Evolutionary conservation across 768 basidiomycete species (phyloP), one percentile per base, ranked within the genome.

Genomic region (Terana coerulea): DNA sequence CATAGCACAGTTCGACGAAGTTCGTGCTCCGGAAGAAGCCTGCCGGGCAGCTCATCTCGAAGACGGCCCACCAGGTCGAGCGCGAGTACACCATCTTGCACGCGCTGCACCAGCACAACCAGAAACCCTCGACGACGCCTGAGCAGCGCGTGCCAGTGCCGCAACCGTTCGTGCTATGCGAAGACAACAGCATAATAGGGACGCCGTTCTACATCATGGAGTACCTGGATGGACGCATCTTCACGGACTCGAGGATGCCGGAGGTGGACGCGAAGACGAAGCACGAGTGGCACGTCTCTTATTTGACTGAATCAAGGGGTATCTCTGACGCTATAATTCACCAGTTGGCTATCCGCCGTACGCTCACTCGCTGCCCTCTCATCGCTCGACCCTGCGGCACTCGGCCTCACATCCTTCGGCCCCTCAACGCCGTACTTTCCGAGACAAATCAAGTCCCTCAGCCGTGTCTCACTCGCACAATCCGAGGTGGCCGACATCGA

Each of bases 141-240:
- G 70, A 73, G 29, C 69, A 75, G 52, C 74, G 72, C 28, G 84
- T 98, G 12, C 95, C 95, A 1, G 83, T 97, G 1, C 95, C 95
- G 1, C 79, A 83, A 59, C 90, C 93, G 0, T 86, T 88, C 53
- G 74, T 83, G 22, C 72, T 98, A 1, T 98, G 95, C 64, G 83
- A 88, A 60, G 91, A 98, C 62, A 72, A 61, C 30, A 61, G 70
- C 3, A 77, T 98, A 34, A 75, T 95, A 17, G 95, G 95, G 3
- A 92, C 93, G 21, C 81, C 87, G 2, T 98, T 98, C 70, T 98
- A 97, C 65, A 78, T 98, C 39, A 98, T 99, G 95, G 88, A 98
- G 64, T 98, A 90, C 65, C 63, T 98, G 39, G 84, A 95, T 17
- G 95, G 95, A 0, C 79, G 97, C 41, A 95, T 98, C 59, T 99